Evolutionary conservation across 2,329 filamentous ascomycete genomes (phyloP), one percentile per base, ranked within the genome.

Genomic region (Scolecobasidium constrictum): DNA sequence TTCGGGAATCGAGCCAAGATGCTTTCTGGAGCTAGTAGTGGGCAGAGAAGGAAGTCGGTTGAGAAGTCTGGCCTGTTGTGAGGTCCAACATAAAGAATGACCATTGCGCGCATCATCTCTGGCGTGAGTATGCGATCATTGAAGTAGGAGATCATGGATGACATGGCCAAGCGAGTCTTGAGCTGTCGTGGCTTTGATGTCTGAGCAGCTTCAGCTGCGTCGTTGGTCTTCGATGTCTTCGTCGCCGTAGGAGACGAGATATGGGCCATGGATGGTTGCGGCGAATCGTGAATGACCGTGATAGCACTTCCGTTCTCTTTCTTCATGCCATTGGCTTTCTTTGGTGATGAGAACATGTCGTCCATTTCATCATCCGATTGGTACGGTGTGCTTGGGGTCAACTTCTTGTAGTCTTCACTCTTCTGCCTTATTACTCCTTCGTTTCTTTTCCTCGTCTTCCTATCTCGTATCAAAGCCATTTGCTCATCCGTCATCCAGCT

Each of bases 401-500:
- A 66, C 38, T 85, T 78, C 50, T 82, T 81, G 59, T 94, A 96
- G 56, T 95, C 85, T 64, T 86, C 83, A 49, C 79, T 87, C 66
- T 98, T 96, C 45, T 85, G 75, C 26, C 81, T 74, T 9, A 95
- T 68, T 43, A 96, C 83, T 19, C 77, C 74, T 45, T 75, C 73
- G 55, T 95, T 94, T 1, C 81, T 86, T 52, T 80, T 81, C 18
- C 86, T 75, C 57, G 80, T 79, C 45, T 78, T 75, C 9, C 86
- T 78, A 49, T 94, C 88, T 50, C 86, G 81, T 49, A 98, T 94
- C 47, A 98, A 66, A 0, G 86, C 78, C 86, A 96, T 94, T 58
- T 98, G 88, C 60, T 96, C 90, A 53, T 96, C 90, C 1, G 86
- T 88, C 88, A 98, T 96, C 92, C 92, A 98, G 60, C 88, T 95